Evolutionary conservation across 805 yeast genomes (phyloP).

Genomic region (Kregervanrija fluxuum): DNA sequence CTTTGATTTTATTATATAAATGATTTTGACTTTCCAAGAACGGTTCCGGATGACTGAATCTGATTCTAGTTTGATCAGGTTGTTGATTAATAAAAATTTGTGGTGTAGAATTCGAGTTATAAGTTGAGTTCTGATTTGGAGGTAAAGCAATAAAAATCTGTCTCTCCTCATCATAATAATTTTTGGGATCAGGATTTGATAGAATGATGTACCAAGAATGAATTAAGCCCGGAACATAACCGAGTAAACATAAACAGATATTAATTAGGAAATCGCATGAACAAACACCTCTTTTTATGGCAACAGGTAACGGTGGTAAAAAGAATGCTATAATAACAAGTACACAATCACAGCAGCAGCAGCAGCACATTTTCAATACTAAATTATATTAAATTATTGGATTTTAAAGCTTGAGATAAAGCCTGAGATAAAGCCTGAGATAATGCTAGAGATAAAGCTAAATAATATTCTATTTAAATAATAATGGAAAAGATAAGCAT

Average conservation of each 20-base stretch:
- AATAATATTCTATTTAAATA: no score
- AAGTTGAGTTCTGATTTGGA: conserved; percentile 10
- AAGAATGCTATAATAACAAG: conserved; percentile 63
- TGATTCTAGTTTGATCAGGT: conserved; percentile 19
- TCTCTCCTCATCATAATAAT: conserved; percentile 20
- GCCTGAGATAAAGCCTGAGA: background rate
- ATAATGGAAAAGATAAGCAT: no score
- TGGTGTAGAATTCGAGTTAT: background rate
- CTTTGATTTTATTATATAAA: background rate
- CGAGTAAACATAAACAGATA: conserved; percentile 51
- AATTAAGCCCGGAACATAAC: conserved; percentile 63
- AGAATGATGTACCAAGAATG: conserved; percentile 64
- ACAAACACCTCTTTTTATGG: conserved; percentile 63
- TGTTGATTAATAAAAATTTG: conserved; percentile 17
- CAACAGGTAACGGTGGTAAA: conserved; percentile 76
- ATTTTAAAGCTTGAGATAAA: background rate
- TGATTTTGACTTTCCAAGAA: conserved; percentile 14
- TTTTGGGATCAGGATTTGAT: conserved; percentile 34
- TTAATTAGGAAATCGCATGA: conserved; percentile 67
- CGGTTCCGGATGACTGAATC: conserved; percentile 28
- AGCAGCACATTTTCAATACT: conserved; percentile 14
- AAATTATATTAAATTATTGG: background rate
- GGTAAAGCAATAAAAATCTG: conserved; percentile 23
- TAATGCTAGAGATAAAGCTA: background rate
- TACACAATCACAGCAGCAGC: conserved; percentile 48